Evolutionary conservation across 805 yeast genomes (phyloP).

Genomic region (Jamesozyma jinghongensis): DNA sequence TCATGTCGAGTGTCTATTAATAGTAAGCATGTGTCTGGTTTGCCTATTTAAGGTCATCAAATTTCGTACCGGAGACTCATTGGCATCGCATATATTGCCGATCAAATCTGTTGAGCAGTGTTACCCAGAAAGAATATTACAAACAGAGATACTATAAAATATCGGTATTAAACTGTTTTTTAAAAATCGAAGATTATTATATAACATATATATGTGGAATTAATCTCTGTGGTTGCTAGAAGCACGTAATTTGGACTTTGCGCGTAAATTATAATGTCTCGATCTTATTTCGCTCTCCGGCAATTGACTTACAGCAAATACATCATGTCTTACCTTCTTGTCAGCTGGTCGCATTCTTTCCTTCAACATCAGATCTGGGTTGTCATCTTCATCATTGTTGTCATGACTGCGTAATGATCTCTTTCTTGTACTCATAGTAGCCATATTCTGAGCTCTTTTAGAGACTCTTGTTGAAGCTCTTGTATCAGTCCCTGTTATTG

Average conservation of each 20-base stretch:
- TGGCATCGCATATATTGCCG: too few species aligned
- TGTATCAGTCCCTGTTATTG: not conserved
- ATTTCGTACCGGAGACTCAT: too few species aligned
- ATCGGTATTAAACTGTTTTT: not conserved
- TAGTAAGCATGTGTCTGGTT: too few species aligned
- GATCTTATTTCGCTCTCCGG: slow-evolving; percentile 27
- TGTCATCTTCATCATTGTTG: not conserved
- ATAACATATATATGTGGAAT: not conserved
- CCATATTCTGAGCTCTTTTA: too few species aligned
- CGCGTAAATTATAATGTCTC: slow-evolving; percentile 26
- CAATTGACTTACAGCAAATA: slow-evolving; percentile 12
- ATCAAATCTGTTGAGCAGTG: too few species aligned
- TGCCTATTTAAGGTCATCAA: too few species aligned
- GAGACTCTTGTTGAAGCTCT: not conserved
- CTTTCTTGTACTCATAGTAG: not conserved
- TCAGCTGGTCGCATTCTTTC: slow-evolving; percentile 21
- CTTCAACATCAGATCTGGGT: not conserved
- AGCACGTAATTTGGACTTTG: slow-evolving; percentile 24
- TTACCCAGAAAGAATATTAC: too few species aligned
- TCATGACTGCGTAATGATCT: slow-evolving; percentile 1
- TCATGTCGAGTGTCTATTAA: too few species aligned
- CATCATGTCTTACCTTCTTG: slow-evolving; percentile 24
- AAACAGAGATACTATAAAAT: too few species aligned
- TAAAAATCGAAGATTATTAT: not conserved
- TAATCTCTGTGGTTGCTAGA: slow-evolving; percentile 6